Conservation (phyloP, 78 protist species). For the Dictyostelium capitatum region DNA sequence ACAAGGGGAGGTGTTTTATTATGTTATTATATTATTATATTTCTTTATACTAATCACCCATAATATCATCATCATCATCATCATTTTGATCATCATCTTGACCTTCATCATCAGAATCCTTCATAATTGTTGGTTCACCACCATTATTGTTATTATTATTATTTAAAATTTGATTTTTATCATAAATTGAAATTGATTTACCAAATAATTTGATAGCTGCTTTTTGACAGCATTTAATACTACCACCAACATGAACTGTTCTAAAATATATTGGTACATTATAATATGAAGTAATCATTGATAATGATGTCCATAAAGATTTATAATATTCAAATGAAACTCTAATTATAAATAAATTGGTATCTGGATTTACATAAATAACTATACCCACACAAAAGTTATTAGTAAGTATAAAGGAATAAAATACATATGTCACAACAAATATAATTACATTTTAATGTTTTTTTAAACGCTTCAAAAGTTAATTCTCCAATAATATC, state of each 20-base stretch:
- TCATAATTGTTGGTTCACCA: background rate
- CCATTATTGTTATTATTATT: background rate
- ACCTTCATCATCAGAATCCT: background rate
- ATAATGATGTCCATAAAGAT: slow-evolving; percentile 29
- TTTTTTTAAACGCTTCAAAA: background rate
- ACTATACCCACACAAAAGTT: background rate
- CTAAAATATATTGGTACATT: slow-evolving; percentile 27
- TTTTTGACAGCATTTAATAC: slow-evolving; percentile 31
- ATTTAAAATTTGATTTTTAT: slow-evolving; percentile 5
- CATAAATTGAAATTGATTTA: slow-evolving; percentile 5
- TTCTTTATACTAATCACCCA: background rate
- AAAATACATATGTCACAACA: background rate
- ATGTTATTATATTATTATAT: background rate
- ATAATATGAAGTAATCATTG: slow-evolving; percentile 34
- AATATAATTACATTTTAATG: slow-evolving; percentile 8
- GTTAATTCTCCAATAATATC: slow-evolving; percentile 22
- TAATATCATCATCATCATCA: background rate
- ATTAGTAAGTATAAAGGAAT: too few relatives aligned
- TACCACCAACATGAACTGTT: slow-evolving; percentile 43
- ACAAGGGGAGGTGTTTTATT: background rate
- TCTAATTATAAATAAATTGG: slow-evolving; percentile 30
- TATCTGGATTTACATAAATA: slow-evolving; percentile 25
- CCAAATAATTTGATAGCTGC: slow-evolving; percentile 14
- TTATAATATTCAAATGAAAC: slow-evolving; percentile 18
- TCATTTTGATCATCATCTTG: background rate